Conservation (phyloP, 805 yeast species). For the Ascoidea rubescens region DNA sequence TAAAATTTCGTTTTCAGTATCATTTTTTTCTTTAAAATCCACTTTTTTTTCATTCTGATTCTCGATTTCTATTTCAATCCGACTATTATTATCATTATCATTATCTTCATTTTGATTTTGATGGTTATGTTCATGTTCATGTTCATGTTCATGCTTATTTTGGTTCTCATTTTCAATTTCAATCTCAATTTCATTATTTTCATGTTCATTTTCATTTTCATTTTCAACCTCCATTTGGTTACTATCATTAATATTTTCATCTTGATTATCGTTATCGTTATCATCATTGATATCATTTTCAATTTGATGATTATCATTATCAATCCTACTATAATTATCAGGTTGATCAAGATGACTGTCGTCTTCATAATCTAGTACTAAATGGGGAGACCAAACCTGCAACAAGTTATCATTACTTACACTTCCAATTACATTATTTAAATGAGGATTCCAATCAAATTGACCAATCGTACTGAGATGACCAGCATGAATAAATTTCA, state of each 20-base stretch:
- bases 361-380: constrained; percentile 24
- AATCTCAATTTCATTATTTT: neutral
- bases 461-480: constrained; percentile 62
- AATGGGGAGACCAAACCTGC: constrained; percentile 52
- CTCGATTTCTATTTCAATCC: neutral
- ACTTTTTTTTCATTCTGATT: too few species aligned
- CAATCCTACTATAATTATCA: neutral
- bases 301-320: neutral
- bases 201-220: neutral
- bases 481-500: constrained; percentile 75
- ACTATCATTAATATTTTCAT: neutral
- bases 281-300: neutral
- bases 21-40: neutral
- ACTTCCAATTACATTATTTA: constrained; percentile 45
- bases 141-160: neutral
- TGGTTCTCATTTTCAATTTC: neutral
- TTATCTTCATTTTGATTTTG: neutral
- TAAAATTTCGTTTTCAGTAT: neutral
- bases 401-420: constrained; percentile 57
- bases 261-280: neutral
- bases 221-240: neutral
- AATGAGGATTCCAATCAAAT: constrained; percentile 49
- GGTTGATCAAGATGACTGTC: constrained; percentile 13
- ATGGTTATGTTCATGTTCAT: too few species aligned
- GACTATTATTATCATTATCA: neutral